These are phyloP conservation scores for Sphaerulina musiva DNA, from an alignment of 2,329 filamentous ascomycete genomes.

Conservation along the genomic window DNA sequence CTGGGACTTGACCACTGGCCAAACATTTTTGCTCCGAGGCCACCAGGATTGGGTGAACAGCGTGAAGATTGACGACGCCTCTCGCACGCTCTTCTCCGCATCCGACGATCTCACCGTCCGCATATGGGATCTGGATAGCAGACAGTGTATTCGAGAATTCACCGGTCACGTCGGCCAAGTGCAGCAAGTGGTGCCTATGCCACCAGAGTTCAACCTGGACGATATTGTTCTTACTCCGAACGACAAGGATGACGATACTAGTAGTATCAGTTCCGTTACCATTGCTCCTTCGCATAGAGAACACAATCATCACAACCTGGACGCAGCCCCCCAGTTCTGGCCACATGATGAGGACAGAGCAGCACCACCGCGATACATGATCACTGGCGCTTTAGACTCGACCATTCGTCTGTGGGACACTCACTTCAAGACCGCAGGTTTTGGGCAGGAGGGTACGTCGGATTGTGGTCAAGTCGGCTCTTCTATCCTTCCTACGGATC, in stretches of 20 bases:
- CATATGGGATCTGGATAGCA: slow-evolving; percentile 86
- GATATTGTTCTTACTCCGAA: slow-evolving; percentile 50
- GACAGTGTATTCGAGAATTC: slow-evolving; percentile 67
- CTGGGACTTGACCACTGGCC: slow-evolving; percentile 66
- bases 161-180: slow-evolving; percentile 91
- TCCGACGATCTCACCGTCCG: slow-evolving; percentile 90
- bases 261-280: slow-evolving; percentile 27
- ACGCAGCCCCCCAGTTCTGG: slow-evolving; percentile 46
- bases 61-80: slow-evolving; percentile 70
- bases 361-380: slow-evolving; percentile 79
- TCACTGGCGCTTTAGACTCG: slow-evolving; percentile 84
- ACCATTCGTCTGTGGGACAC: slow-evolving; percentile 93
- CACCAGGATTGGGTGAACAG: slow-evolving; percentile 95
- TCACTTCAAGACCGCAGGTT: slow-evolving; percentile 22
- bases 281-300: slow-evolving; percentile 19
- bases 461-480: slow-evolving; percentile 11
- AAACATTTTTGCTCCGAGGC: slow-evolving; percentile 70
- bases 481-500: slow-evolving; percentile 30
- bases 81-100: slow-evolving; percentile 78
- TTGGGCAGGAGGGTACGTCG: slow-evolving; percentile 13
- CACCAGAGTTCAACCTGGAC: slow-evolving; percentile 83
- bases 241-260: slow-evolving; percentile 47
- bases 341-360: slow-evolving; percentile 56
- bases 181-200: slow-evolving; percentile 80
- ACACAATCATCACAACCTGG: slow-evolving; percentile 4